Evolutionary conservation across 106 monocot genomes (phyloP), one percentile per base, ranked within the genome.

Genomic region (Cymbidium sinense): DNA sequence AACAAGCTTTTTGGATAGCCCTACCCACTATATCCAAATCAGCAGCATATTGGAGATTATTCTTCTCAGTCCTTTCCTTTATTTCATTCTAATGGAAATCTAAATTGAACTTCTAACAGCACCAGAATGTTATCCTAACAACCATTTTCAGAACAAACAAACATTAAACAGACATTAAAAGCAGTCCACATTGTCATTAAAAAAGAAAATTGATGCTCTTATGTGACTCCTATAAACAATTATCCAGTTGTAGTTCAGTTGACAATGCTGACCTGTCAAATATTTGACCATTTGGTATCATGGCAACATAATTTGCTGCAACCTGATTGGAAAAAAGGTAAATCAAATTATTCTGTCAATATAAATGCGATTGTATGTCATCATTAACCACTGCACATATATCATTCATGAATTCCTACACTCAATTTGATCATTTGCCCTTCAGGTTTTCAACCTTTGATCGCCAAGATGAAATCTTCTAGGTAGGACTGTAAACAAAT

Each of bases 231-330:
- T n/a, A 41, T 41, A 41, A 41, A 41, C 9, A 41, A 7, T 64
- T 64, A 64, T 29, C 28, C 17, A 29, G 0, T 64, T 30, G 0
- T 64, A 21, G 11, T 6, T 15, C 25, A 64, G 30, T 13, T 65
- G 70, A 35, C 15, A 70, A 12, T 34, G 20, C 71, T 23, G 71
- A 91, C 98, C 98, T 99, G 85, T 99, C 98, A 83, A 94, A 99
- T 70, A 99, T 92, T 81, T 99, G 94, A 27, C 94, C 94, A 75
- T 85, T 86, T 54, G 87, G 85, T 65, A 99, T 84, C 91, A 99
- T 92, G 70, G 94, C 98, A 58, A 99, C 92, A 87, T 94, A 94
- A 86, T 99, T 94, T 77, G 94, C 94, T 50, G 94, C 94, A 82
- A 99, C 94, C 98, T 99, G 83, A 67, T 80, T 74, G 34, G 19